A percentile compares a stretch with the other conserved stretches of the same genome.
phyloP scores from a whole-genome alignment of 805 yeast genomes.

The Komagataella pseudopastoris region DNA sequence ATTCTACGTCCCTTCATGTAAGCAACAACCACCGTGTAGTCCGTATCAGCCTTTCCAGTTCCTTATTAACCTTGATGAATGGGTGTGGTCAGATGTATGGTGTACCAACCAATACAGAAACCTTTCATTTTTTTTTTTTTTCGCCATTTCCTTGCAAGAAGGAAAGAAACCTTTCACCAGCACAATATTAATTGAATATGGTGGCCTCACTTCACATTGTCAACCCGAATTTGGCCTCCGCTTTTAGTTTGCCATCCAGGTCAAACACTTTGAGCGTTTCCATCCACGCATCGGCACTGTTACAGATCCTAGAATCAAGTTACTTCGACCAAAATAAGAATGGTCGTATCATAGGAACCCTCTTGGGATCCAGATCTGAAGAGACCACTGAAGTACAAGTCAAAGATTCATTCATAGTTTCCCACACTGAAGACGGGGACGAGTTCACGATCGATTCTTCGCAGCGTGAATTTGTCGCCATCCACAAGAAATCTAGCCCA shows the following conservation, averaged over 20 bases:
- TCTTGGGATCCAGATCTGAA: slow-evolving; percentile 70
- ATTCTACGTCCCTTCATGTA: neutral
- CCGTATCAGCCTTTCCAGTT: neutral
- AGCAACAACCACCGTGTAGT: neutral
- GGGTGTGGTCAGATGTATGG: neutral
- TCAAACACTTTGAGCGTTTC: slow-evolving; percentile 28
- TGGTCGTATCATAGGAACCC: slow-evolving; percentile 65
- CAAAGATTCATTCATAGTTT: slow-evolving; percentile 68
- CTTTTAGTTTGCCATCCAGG: slow-evolving; percentile 13
- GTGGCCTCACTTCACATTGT: slow-evolving; percentile 16
- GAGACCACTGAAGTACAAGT: slow-evolving; percentile 69
- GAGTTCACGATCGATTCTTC: slow-evolving; percentile 68
- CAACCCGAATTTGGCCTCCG: slow-evolving; percentile 33
- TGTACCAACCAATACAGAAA: neutral
- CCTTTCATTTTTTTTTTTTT: no score
- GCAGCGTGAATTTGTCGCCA: slow-evolving; percentile 49
- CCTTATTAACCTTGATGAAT: neutral
- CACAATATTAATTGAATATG: neutral
- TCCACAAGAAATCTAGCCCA: slow-evolving; percentile 69
- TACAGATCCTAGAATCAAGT: slow-evolving; percentile 64
- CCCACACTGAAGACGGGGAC: slow-evolving; percentile 64
- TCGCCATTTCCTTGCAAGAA: neutral
- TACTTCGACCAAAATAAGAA: slow-evolving; percentile 32
- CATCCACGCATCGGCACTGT: slow-evolving; percentile 57
- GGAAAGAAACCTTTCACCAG: neutral